Base-by-base conservation (phyloP, 805 yeast genomes). In the Wickerhamiella azyma region DNA sequence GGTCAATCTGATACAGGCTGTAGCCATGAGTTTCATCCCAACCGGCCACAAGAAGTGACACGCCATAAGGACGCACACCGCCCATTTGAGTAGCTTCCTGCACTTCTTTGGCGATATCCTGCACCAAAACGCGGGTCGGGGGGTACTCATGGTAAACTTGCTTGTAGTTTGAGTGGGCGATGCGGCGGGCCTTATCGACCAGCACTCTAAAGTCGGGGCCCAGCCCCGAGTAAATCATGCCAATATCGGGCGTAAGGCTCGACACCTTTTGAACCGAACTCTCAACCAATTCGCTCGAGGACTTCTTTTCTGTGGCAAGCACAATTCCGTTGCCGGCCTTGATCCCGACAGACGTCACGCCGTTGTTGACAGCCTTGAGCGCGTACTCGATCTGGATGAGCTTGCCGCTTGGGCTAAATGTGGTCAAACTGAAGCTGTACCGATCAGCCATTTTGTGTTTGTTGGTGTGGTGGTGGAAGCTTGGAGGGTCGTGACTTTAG, bases 61-160 rank as follows among this genome's bases (percentile, higher is more conserved):
- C 96, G 50, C 99, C 99, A 62, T 79, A 92, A n/a, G 98, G 99
- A 62, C 99, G 77, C 52, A 92, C 95, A 66, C 98, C 99, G 43
- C 96, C 98, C 45, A 86, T 79, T 63, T 92, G 98, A 1, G 97
- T 92, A n/a, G 94, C 88, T 63, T 89, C 96, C 65, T 92, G 99
- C 85, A 92, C 94, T 45, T 86, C 80, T 59, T 83, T 83, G 45
- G 99, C 99, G 53, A 92, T 77, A 63, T 92, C 96, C 51, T 88
- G 84, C 24, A 92, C 97, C 55, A 92, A 70, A 53, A 89, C 81
- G 61, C 85, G 83, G 2, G 95, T 92, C 39, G 97, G 96, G 10
- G 98, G 99, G 65, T 92, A 85, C 65, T 92, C 97, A 62, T 89
- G 88, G 68, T 89, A 92, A 50, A 88, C 71, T 61, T 95, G 77